phyloP scores from a whole-genome alignment of 352 stramenopile genomes.

The Phytophthora lateralis region DNA sequence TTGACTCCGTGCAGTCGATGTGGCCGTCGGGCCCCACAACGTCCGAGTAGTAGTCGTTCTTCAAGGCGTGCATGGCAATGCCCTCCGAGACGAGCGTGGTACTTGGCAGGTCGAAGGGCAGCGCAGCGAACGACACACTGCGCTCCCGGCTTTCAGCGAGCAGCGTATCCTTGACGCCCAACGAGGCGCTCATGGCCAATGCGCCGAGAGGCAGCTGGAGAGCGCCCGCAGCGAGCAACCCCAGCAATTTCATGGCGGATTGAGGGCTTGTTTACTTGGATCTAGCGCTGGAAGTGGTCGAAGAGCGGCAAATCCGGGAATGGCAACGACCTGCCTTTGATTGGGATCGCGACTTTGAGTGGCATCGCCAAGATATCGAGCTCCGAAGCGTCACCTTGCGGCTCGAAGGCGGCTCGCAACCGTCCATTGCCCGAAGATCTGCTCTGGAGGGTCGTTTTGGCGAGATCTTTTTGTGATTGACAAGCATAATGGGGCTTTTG shows the following conservation, averaged over 20 bases:
- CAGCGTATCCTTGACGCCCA: slow-evolving; percentile 28
- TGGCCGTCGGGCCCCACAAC: slow-evolving; percentile 3
- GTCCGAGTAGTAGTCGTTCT: slow-evolving; percentile 11
- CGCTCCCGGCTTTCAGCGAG: slow-evolving; percentile 20
- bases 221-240: slow-evolving; percentile 15
- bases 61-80: slow-evolving; percentile 6
- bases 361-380: background rate
- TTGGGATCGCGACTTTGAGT: background rate
- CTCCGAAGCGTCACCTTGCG: slow-evolving; percentile 1
- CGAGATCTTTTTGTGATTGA: slow-evolving; percentile 27
- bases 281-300: slow-evolving; percentile 9
- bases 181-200: slow-evolving; percentile 12
- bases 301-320: slow-evolving; percentile 31
- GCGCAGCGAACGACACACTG: slow-evolving; percentile 26
- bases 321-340: slow-evolving; percentile 1
- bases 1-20: slow-evolving; percentile 27
- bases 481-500: slow-evolving; percentile 20
- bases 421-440: slow-evolving; percentile 23
- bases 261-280: background rate
- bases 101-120: slow-evolving; percentile 26
- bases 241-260: slow-evolving; percentile 29
- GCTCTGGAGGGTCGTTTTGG: slow-evolving; percentile 10
- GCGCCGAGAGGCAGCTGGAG: slow-evolving; percentile 20
- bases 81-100: slow-evolving; percentile 25
- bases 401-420: slow-evolving; percentile 1